Evolutionary conservation across 129 eudicot genomes (phyloP).

Genomic region (Escallonia rubra): DNA sequence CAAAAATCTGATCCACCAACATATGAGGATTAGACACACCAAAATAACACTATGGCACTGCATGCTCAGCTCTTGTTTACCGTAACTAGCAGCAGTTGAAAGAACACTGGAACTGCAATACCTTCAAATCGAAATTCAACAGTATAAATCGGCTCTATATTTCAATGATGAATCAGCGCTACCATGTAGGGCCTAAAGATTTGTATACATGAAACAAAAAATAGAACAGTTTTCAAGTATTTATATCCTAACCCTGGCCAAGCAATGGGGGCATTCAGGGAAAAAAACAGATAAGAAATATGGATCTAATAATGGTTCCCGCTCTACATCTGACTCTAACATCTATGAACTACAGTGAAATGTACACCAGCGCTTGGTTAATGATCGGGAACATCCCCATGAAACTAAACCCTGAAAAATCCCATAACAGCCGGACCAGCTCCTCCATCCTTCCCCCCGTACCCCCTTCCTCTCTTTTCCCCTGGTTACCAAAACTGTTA

Average conservation of each 20-base stretch:
- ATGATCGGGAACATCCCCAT: constrained; percentile 38
- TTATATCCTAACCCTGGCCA: neutral
- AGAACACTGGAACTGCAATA: too few relatives aligned
- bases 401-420: constrained; percentile 1
- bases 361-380: constrained; percentile 46
- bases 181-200: too few relatives aligned
- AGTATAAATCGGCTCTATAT: too few relatives aligned
- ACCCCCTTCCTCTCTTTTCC: too few relatives aligned
- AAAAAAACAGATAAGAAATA: neutral
- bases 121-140: too few relatives aligned
- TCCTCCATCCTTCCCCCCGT: neutral
- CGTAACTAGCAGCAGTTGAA: too few relatives aligned
- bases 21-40: too few relatives aligned
- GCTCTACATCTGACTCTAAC: constrained; percentile 30
- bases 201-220: too few relatives aligned
- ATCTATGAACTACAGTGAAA: constrained; percentile 25
- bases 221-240: neutral
- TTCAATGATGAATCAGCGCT: too few relatives aligned
- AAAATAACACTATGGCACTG: too few relatives aligned
- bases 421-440: neutral
- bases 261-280: neutral
- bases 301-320: neutral
- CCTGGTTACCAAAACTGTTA: neutral
- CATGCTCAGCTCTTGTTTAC: too few relatives aligned
- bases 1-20: too few relatives aligned